phyloP scores from a whole-genome alignment of 1,284 basidiomycete genomes.

The Ceratobasidium sp. region DNA sequence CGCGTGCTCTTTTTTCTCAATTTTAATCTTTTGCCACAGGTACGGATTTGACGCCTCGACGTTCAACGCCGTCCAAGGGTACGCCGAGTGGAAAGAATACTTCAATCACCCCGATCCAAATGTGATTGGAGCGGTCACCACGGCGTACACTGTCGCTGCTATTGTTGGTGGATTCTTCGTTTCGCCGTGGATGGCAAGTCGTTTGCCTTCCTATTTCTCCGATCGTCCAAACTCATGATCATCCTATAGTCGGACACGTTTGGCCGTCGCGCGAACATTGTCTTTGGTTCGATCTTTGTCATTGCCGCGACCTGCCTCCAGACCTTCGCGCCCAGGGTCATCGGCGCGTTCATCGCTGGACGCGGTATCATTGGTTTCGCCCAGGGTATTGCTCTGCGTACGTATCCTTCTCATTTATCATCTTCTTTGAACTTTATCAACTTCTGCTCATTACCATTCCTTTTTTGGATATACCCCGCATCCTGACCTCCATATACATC shows the following conservation, averaged over 20 bases:
- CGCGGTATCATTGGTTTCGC: conserved; percentile 42
- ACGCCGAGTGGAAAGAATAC: conserved; percentile 42
- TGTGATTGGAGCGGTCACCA: conserved; percentile 41
- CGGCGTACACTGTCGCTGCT: conserved; percentile 41
- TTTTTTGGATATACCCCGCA: neutral
- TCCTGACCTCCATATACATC: neutral
- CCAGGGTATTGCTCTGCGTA: conserved; percentile 42
- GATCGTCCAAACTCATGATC: conserved; percentile 19
- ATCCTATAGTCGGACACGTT: conserved; percentile 41
- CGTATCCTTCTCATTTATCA: conserved; percentile 15
- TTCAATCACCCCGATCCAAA: conserved; percentile 42
- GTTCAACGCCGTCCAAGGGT: conserved; percentile 45
- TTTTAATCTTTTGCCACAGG: neutral
- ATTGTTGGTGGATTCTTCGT: conserved; percentile 43
- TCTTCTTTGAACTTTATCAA: conserved; percentile 18
- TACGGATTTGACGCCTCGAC: conserved; percentile 45
- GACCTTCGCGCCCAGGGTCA: conserved; percentile 39
- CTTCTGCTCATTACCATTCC: conserved; percentile 5
- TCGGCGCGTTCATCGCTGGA: conserved; percentile 44
- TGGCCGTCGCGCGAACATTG: conserved; percentile 41
- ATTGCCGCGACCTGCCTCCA: conserved; percentile 42
- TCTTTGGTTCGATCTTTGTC: conserved; percentile 40
- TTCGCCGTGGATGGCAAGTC: conserved; percentile 43
- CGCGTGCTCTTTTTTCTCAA: no score
- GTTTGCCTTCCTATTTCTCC: neutral